Conservation (phyloP, 2,329 filamentous ascomycete species). For the Arthrobotrys entomopaga region DNA sequence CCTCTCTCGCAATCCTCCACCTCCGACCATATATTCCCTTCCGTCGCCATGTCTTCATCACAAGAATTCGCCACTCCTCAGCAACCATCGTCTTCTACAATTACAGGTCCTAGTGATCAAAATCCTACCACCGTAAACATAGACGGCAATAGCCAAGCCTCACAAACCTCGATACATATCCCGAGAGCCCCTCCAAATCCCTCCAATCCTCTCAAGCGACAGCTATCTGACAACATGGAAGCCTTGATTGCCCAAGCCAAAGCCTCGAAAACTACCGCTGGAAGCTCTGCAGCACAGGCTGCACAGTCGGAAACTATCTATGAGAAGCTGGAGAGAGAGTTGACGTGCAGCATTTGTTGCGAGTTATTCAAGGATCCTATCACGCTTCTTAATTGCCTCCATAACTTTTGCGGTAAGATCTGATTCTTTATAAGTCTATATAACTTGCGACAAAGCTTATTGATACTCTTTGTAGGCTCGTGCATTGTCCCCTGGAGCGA, state of each 20-base stretch:
- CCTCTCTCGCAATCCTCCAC: neutral
- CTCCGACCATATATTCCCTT: slow-evolving; percentile 20
- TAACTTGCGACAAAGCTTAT: neutral
- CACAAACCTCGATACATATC: slow-evolving; percentile 16
- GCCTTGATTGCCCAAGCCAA: slow-evolving; percentile 53
- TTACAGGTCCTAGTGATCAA: slow-evolving; percentile 5
- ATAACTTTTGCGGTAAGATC: slow-evolving; percentile 83
- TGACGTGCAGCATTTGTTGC: slow-evolving; percentile 75
- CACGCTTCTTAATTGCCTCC: slow-evolving; percentile 89
- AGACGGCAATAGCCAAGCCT: slow-evolving; percentile 15
- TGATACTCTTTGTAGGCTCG: slow-evolving; percentile 29
- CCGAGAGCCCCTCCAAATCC: slow-evolving; percentile 24
- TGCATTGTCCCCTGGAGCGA: slow-evolving; percentile 49
- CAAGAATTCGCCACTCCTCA: slow-evolving; percentile 19
- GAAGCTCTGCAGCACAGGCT: slow-evolving; percentile 36
- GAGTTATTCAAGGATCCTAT: slow-evolving; percentile 90
- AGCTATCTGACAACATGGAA: slow-evolving; percentile 54
- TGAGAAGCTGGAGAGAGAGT: slow-evolving; percentile 49
- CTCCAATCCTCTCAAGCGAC: slow-evolving; percentile 47
- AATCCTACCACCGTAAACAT: slow-evolving; percentile 19
- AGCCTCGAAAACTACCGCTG: slow-evolving; percentile 32
- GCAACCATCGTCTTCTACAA: slow-evolving; percentile 6
- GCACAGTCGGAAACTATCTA: slow-evolving; percentile 46
- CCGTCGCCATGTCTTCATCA: slow-evolving; percentile 39
- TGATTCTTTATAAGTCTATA: neutral